phyloP scores from a whole-genome alignment of 768 basidiomycete genomes.

The Sistotremastrum niveocremeum region DNA sequence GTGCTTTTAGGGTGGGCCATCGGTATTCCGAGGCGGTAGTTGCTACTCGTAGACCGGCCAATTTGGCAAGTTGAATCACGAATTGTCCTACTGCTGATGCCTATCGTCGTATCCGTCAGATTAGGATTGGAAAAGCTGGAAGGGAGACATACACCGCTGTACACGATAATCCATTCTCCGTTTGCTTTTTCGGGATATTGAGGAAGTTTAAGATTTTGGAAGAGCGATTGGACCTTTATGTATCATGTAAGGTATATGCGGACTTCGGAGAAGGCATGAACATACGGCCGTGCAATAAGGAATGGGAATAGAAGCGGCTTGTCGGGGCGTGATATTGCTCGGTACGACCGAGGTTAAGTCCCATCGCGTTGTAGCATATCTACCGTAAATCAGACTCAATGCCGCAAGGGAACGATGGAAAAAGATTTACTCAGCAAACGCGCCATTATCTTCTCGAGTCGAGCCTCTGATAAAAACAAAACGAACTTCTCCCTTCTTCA shows the following conservation, averaged over 20 bases:
- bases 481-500: slow-evolving; percentile 1
- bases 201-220: too few species aligned
- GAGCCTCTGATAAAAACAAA: neutral
- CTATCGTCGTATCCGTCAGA: too few species aligned
- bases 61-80: slow-evolving; percentile 21
- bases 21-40: slow-evolving; percentile 22
- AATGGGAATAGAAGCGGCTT: neutral
- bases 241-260: too few species aligned
- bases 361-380: neutral
- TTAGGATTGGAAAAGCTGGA: too few species aligned
- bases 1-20: slow-evolving; percentile 15
- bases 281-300: too few species aligned
- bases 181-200: too few species aligned
- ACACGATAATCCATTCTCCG: too few species aligned
- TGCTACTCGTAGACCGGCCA: slow-evolving; percentile 19
- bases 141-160: too few species aligned
- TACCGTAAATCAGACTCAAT: neutral
- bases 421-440: neutral
- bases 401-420: too few species aligned
- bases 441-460: neutral
- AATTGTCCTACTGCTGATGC: slow-evolving; percentile 8
- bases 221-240: too few species aligned
- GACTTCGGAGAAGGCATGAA: too few species aligned
- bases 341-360: neutral
- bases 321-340: neutral